Conservation (phyloP, 2,329 filamentous ascomycete genomes). For the Fusarium anthophilum region DNA sequence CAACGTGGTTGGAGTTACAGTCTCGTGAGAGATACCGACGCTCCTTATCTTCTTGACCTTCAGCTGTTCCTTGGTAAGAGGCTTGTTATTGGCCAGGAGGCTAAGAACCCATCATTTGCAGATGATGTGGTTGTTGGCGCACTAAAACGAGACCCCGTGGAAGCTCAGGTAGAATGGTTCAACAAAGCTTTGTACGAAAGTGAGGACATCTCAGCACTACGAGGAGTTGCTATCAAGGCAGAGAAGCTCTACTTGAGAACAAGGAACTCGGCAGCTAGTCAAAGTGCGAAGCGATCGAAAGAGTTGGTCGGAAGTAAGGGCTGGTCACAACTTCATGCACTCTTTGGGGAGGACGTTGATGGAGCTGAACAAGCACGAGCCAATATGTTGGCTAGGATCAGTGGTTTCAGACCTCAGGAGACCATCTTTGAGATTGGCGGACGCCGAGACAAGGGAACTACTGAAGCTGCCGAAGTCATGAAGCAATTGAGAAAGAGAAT, state of each 20-base stretch:
- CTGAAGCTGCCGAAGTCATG: slow-evolving; percentile 79
- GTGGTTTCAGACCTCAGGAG: slow-evolving; percentile 87
- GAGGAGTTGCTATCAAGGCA: slow-evolving; percentile 81
- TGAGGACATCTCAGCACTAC: slow-evolving; percentile 76
- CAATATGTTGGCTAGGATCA: slow-evolving; percentile 88
- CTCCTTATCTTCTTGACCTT: slow-evolving; percentile 90
- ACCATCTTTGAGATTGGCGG: slow-evolving; percentile 97
- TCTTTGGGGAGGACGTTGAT: slow-evolving; percentile 78
- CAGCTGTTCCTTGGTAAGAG: slow-evolving; percentile 93
- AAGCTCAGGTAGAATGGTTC: slow-evolving; percentile 82
- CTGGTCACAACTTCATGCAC: slow-evolving; percentile 79
- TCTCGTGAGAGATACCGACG: slow-evolving; percentile 85
- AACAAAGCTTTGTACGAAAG: slow-evolving; percentile 80
- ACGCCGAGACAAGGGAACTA: slow-evolving; percentile 71
- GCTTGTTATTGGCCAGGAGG: slow-evolving; percentile 77
- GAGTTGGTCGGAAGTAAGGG: slow-evolving; percentile 75
- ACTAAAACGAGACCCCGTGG: slow-evolving; percentile 76
- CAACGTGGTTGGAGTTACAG: slow-evolving; percentile 95
- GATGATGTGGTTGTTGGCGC: slow-evolving; percentile 86
- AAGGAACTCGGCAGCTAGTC: slow-evolving; percentile 85
- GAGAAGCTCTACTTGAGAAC: slow-evolving; percentile 94
- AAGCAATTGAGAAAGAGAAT: slow-evolving; percentile 75
- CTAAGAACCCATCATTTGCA: slow-evolving; percentile 73
- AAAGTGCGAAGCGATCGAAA: slow-evolving; percentile 89
- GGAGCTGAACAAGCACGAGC: slow-evolving; percentile 76